A percentile compares a stretch with the other conserved stretches of the same genome.
Conservation (phyloP, 805 yeast genomes). For the Saturnispora besseyi region DNA sequence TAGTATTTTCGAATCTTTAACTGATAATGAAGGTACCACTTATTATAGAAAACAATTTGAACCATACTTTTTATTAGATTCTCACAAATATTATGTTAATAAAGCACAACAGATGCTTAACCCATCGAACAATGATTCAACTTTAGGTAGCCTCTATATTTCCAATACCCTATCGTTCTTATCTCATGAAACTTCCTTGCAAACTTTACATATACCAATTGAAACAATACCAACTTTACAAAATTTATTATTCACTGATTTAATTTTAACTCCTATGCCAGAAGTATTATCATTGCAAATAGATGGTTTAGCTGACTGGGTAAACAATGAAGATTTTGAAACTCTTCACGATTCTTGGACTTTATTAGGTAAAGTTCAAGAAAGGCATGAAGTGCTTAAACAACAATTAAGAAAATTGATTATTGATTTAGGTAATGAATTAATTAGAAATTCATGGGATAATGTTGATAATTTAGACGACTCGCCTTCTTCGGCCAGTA, state of each 20-base stretch:
- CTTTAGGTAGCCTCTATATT: constrained; percentile 45
- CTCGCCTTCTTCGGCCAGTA: constrained; percentile 10
- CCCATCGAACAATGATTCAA: constrained; percentile 13
- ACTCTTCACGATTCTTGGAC: constrained; percentile 42
- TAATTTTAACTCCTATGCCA: constrained; percentile 50
- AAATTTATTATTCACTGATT: constrained; percentile 47
- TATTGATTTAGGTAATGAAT: constrained; percentile 36
- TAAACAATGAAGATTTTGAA: constrained; percentile 34
- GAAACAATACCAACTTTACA: constrained; percentile 45
- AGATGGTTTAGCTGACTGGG: constrained; percentile 54
- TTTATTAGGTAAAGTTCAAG: constrained; percentile 45
- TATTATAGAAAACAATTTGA: constrained; percentile 61
- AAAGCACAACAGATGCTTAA: constrained; percentile 28
- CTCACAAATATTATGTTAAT: constrained; percentile 46
- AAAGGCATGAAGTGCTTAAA: constrained; percentile 41
- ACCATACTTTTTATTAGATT: constrained; percentile 46
- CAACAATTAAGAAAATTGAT: constrained; percentile 39
- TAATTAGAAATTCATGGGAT: constrained; percentile 23
- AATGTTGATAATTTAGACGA: constrained; percentile 18
- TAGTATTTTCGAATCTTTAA: constrained; percentile 61
- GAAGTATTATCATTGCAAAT: constrained; percentile 41
- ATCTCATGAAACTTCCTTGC: constrained; percentile 52
- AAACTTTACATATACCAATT: constrained; percentile 44
- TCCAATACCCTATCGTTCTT: constrained; percentile 43
- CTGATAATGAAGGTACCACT: constrained; percentile 47